phyloP scores from a whole-genome alignment of 495 filamentous ascomycete genomes.

The Sabuloglossum arenarium region DNA sequence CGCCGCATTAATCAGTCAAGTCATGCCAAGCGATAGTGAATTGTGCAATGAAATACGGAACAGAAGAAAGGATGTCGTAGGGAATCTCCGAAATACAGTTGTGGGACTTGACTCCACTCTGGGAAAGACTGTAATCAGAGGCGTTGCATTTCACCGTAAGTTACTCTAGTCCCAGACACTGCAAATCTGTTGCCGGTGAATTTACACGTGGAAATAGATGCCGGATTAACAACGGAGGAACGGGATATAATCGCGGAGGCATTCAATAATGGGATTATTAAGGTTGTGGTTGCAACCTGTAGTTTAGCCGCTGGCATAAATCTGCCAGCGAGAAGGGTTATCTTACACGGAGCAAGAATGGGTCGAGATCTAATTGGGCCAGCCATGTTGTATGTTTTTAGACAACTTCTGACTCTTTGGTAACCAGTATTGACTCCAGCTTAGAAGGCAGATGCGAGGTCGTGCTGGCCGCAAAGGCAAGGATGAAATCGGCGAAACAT shows the following conservation, averaged over 20 bases:
- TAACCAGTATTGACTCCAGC: background rate
- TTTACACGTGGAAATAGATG: slow-evolving; percentile 22
- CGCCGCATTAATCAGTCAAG: slow-evolving; percentile 40
- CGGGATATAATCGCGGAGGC: slow-evolving; percentile 51
- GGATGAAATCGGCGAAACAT: slow-evolving; percentile 63
- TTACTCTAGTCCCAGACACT: background rate
- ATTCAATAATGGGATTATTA: slow-evolving; percentile 49
- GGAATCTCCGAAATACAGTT: slow-evolving; percentile 41
- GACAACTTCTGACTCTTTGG: background rate
- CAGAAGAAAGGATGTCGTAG: slow-evolving; percentile 42
- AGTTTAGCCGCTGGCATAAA: slow-evolving; percentile 77
- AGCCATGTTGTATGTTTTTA: slow-evolving; percentile 40
- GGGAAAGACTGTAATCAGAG: slow-evolving; percentile 38
- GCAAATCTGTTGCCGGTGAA: background rate
- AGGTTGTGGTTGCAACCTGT: slow-evolving; percentile 60
- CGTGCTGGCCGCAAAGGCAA: slow-evolving; percentile 69
- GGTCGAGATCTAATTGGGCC: slow-evolving; percentile 57
- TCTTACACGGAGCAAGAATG: slow-evolving; percentile 60
- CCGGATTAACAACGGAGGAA: slow-evolving; percentile 63
- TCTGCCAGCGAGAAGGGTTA: slow-evolving; percentile 52
- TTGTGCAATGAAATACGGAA: slow-evolving; percentile 28
- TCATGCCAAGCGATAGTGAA: slow-evolving; percentile 27
- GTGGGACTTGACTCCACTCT: slow-evolving; percentile 48
- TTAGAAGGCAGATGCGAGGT: slow-evolving; percentile 64
- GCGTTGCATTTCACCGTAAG: slow-evolving; percentile 61